Conservation (phyloP, 1,284 basidiomycete genomes). For the Paramarasmius palmivorus region DNA sequence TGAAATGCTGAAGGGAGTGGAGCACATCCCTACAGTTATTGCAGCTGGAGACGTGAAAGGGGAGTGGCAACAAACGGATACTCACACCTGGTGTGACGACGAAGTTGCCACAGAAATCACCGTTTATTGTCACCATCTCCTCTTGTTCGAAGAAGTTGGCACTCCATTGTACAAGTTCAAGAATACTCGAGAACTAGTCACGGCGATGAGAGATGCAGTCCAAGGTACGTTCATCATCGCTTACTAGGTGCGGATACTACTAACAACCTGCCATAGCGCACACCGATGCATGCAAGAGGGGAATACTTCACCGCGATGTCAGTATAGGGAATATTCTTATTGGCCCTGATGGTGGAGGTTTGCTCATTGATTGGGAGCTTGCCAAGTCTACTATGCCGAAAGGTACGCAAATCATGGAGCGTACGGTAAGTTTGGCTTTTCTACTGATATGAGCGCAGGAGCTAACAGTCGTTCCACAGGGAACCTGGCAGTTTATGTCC, state of each 20-base stretch:
- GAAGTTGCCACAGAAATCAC: neutral
- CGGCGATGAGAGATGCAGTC: neutral
- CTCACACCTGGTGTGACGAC: slow-evolving; percentile 9
- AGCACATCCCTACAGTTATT: slow-evolving; percentile 13
- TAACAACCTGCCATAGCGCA: slow-evolving; percentile 2
- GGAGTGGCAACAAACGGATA: no score
- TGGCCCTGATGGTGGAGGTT: neutral
- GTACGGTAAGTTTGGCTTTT: slow-evolving; percentile 1
- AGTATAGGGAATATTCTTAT: slow-evolving; percentile 6
- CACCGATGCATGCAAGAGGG: neutral
- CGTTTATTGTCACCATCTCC: slow-evolving; percentile 13
- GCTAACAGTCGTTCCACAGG: neutral
- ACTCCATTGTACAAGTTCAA: neutral
- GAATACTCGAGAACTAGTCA: neutral
- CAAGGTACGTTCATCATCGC: neutral
- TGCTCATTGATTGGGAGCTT: slow-evolving; percentile 9
- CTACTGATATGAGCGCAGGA: neutral
- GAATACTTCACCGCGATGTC: slow-evolving; percentile 4
- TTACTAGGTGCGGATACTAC: neutral
- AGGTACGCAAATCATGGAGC: neutral
- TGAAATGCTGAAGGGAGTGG: slow-evolving; percentile 13
- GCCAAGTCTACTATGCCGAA: neutral
- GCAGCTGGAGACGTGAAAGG: slow-evolving; percentile 16
- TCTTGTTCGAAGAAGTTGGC: slow-evolving; percentile 17
- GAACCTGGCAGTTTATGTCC: slow-evolving; percentile 9